Base-by-base conservation (phyloP, 2,329 filamentous ascomycete species). In the Penicillium sclerotigenum region DNA sequence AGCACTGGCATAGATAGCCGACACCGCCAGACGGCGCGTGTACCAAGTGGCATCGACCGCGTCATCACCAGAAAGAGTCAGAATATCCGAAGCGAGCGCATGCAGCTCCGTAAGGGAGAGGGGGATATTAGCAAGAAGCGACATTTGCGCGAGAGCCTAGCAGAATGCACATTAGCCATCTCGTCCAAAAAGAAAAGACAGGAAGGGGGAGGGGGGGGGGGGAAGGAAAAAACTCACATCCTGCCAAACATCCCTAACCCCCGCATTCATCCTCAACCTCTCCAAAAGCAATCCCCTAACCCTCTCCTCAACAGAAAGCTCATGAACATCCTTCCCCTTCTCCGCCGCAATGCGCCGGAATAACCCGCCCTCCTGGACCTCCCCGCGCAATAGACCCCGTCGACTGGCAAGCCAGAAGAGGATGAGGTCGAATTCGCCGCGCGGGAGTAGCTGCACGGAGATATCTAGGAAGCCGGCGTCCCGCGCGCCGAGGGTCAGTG, bases 11-110 rank as follows among this genome's bases (percentile, higher is more conserved):
- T 89, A 90, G n/a, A 89, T 80, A 2, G 81, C 80, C 0, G 83
- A 80, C 24, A 90, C 72, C 0, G 80, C 82, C 9, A 84, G 80
- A 4, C 87, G 80, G 70, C 87, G 88, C 2, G 86, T 86, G 66
- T 99, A 99, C 94, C 94, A 99, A 5, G 86, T 87, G 4, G 85
- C 83, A 73, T 97, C 92, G 58, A 97, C 89, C 22, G 87, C 83
- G 22, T 77, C 80, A 73, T 97, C 94, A 48, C 91, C 90, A 0
- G 93, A 85, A 4, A 96, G 83, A 68, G 89, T 91, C 81, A 89
- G 90, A 49, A 99, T 95, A 73, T 99, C 94, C 72, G 97, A 93
- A n/a, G 88, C 83, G 5, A 99, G 84, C 47, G 83, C 80, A 40
- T 88, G 86, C 4, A 99, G 83, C 76, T 97, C 94, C 42, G 81